phyloP scores from a whole-genome alignment of 73 alveolate species.

The Tetrahymena borealis region DNA sequence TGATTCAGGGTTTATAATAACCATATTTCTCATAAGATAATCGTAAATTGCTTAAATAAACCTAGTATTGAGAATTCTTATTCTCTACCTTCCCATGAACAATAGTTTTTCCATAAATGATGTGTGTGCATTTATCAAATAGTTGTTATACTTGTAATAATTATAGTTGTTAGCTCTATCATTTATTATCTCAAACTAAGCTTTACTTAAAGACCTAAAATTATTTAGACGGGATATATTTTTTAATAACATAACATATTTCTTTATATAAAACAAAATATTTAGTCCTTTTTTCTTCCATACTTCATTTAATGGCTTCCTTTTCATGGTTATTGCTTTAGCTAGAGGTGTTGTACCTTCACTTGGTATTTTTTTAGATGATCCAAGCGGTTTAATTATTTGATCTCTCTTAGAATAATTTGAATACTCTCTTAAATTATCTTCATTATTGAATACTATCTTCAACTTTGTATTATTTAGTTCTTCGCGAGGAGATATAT shows the following conservation, averaged over 20 bases:
- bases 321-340: neutral
- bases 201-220: neutral
- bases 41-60: neutral
- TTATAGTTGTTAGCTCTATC: neutral
- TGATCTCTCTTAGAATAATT: neutral
- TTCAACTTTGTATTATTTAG: too few species aligned
- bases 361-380: neutral
- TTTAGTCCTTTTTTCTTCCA: neutral
- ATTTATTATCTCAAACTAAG: neutral
- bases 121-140: neutral
- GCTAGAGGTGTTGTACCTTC: neutral
- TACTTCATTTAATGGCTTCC: neutral
- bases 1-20: neutral
- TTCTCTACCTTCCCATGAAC: neutral
- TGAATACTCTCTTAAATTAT: too few species aligned
- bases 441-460: too few species aligned
- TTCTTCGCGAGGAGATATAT: too few species aligned
- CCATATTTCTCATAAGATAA: neutral
- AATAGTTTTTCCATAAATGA: neutral
- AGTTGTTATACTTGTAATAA: neutral
- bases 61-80: neutral
- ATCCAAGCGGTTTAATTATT: neutral
- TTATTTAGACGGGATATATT: neutral
- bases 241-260: neutral
- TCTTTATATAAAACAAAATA: neutral